Evolutionary conservation across 2,329 filamentous ascomycete genomes (phyloP).

Genomic region (Hirsutella thompsonii): DNA sequence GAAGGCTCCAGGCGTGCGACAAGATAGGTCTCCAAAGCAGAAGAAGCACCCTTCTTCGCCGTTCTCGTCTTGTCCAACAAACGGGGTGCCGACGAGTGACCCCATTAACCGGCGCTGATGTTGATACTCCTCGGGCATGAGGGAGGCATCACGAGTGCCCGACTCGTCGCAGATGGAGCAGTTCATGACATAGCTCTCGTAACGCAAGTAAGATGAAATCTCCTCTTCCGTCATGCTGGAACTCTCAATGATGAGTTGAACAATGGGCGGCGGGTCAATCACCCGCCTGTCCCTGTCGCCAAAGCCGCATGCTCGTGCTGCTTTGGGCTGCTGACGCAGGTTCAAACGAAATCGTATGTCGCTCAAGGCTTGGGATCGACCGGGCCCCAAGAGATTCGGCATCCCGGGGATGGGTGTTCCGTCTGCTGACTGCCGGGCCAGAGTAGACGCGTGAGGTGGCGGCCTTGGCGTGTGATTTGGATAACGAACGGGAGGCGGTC

Average conservation of each 20-base stretch:
- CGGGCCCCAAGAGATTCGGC: constrained; percentile 14
- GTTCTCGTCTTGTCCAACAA: constrained; percentile 62
- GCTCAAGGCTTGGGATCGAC: constrained; percentile 7
- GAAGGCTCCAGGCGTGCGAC: constrained; percentile 64
- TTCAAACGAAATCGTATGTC: constrained; percentile 16
- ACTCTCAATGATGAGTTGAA: constrained; percentile 57
- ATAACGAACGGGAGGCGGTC: not conserved
- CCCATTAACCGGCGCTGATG: constrained; percentile 70
- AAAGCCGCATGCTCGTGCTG: constrained; percentile 70
- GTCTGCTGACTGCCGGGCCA: not conserved
- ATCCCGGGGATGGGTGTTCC: constrained; percentile 6
- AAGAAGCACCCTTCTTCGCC: constrained; percentile 70
- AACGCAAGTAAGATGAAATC: constrained; percentile 34
- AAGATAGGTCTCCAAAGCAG: constrained; percentile 72
- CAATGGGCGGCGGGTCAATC: constrained; percentile 73
- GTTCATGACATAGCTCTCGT: constrained; percentile 59
- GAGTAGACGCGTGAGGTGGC: not conserved
- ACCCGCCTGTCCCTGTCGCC: constrained; percentile 71
- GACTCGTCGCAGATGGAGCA: constrained; percentile 64
- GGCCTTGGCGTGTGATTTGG: not conserved
- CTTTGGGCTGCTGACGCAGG: constrained; percentile 66
- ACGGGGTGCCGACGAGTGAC: constrained; percentile 63
- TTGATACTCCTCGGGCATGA: constrained; percentile 58
- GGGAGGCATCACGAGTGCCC: constrained; percentile 54
- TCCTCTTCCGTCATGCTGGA: constrained; percentile 42